Base-by-base conservation (phyloP, 768 basidiomycete genomes). In the Tricholoma hemisulphureum region DNA sequence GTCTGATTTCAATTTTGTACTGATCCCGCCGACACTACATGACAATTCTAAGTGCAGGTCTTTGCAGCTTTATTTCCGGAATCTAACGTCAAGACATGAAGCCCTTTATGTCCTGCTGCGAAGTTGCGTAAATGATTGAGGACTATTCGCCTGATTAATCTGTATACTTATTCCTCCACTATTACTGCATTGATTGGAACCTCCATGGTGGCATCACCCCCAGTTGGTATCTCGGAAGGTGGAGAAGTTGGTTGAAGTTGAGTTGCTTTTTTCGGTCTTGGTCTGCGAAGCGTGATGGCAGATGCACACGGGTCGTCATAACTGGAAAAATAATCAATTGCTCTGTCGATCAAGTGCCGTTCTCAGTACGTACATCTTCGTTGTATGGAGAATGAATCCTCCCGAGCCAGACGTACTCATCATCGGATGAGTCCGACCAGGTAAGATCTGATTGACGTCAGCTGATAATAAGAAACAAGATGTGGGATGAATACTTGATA, bases 341-440 rank as follows among this genome's bases (percentile, higher is more conserved):
- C 37, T 5, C 28, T 2, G 26, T n/a, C 16, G 18, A 20, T 28
- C 16, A 29, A 31, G 9, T 18, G 39, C 32, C 10, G 14, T n/a
- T 51, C 29, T 3, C 23, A 2, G 28, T 16, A 60, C 75, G 43
- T 77, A 95, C 89, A 98, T 85, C 82, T 92, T 93, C n/a, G 86
- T 88, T 16, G 87, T 82, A 67, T 91, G 86, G 28, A 98, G 79
- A 43, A 98, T 73, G 73, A 85, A 97, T 0, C 97, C 96, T 13
- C 94, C 95, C 1, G 89, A 87, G 10, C 92, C 93, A 20, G 91
- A 88, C 58, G 86, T 91, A 56, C 80, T 87, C 97, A 99, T 98
- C 61, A 83, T 85, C 3, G 97, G 97, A 75, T 99, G 97, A 37
- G 93, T 96, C 32, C 97, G 82, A 21, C 97, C 96, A 21, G 97